Percentiles rank a stretch among this genome's conserved stretches.
Conservation (phyloP, 768 basidiomycete genomes). For the Pleurotus giganteus region DNA sequence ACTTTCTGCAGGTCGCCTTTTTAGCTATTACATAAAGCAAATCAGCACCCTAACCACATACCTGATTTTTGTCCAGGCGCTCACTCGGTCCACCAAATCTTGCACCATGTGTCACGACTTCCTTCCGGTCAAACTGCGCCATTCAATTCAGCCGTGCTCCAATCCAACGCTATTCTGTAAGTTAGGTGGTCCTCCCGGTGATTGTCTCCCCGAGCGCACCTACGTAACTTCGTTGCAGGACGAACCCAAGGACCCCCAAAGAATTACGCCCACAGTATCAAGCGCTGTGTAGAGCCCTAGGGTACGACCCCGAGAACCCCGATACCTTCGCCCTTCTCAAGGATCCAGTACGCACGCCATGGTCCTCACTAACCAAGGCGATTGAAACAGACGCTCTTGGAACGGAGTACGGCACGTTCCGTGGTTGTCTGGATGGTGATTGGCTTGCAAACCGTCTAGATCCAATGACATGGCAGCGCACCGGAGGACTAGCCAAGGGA, state of each 20-base stretch:
- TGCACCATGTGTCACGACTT: slow-evolving; percentile 67
- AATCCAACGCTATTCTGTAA: slow-evolving; percentile 75
- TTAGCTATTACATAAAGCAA: not conserved
- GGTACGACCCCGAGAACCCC: slow-evolving; percentile 50
- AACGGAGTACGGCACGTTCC: slow-evolving; percentile 57
- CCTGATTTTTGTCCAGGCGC: slow-evolving; percentile 41
- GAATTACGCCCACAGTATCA: slow-evolving; percentile 63
- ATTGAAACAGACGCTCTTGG: slow-evolving; percentile 61
- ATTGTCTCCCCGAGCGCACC: not conserved
- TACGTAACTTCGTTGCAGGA: slow-evolving; percentile 25
- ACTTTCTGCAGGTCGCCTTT: slow-evolving; percentile 60
- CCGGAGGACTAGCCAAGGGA: slow-evolving; percentile 53
- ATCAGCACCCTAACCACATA: not conserved
- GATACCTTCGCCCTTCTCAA: slow-evolving; percentile 50
- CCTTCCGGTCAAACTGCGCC: slow-evolving; percentile 57
- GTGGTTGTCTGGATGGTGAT: slow-evolving; percentile 57
- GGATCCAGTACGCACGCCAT: slow-evolving; percentile 46
- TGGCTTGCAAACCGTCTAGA: slow-evolving; percentile 57
- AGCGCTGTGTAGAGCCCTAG: slow-evolving; percentile 55
- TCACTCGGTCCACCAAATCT: slow-evolving; percentile 72
- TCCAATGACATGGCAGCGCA: slow-evolving; percentile 67
- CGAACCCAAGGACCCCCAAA: slow-evolving; percentile 55
- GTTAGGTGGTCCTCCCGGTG: slow-evolving; percentile 18
- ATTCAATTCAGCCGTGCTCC: slow-evolving; percentile 62
- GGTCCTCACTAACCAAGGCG: slow-evolving; percentile 47